Evolutionary conservation across 2,329 filamentous ascomycete species (phyloP).

Genomic region (Mycosphaerella arachidis): DNA sequence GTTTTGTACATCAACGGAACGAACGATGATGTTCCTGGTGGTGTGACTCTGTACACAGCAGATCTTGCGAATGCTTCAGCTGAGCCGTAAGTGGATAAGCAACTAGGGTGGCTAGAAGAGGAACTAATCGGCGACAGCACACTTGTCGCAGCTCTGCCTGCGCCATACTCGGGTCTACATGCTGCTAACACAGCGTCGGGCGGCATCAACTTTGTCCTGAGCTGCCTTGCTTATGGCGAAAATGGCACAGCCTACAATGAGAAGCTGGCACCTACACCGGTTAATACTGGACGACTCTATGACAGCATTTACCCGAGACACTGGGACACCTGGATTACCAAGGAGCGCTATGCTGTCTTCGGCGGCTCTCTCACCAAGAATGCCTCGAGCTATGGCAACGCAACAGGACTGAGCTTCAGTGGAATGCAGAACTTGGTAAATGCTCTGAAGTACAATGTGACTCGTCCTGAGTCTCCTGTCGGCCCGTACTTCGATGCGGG

Average conservation of each 20-base stretch:
- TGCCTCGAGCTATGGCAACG: constrained; percentile 4
- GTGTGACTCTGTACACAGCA: constrained; percentile 38
- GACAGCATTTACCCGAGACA: constrained; percentile 50
- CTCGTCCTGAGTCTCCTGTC: constrained; percentile 23
- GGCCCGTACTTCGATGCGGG: constrained; percentile 20
- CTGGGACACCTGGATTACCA: constrained; percentile 49
- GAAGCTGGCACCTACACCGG: constrained; percentile 43
- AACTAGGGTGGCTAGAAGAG: background rate
- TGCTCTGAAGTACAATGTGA: constrained; percentile 22
- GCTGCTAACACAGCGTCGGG: constrained; percentile 24
- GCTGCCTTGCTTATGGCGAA: constrained; percentile 26
- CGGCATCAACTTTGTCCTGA: constrained; percentile 26
- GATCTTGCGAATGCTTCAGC: constrained; percentile 28
- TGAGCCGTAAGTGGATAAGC: constrained; percentile 11
- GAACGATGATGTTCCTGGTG: constrained; percentile 22
- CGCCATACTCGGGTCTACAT: constrained; percentile 39
- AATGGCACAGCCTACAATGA: constrained; percentile 44
- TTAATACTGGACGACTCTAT: constrained; percentile 46
- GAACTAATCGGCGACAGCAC: constrained; percentile 5
- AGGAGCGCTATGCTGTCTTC: constrained; percentile 48
- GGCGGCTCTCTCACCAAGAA: constrained; percentile 40
- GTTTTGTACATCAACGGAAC: constrained; percentile 29
- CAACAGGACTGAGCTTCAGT: constrained; percentile 8
- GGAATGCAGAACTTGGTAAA: constrained; percentile 22
- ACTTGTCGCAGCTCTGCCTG: constrained; percentile 30